These are phyloP conservation scores for Sugiyamaella grinbergsii DNA, from an alignment of 1,139 yeast genomes.

Conservation along the genomic window DNA sequence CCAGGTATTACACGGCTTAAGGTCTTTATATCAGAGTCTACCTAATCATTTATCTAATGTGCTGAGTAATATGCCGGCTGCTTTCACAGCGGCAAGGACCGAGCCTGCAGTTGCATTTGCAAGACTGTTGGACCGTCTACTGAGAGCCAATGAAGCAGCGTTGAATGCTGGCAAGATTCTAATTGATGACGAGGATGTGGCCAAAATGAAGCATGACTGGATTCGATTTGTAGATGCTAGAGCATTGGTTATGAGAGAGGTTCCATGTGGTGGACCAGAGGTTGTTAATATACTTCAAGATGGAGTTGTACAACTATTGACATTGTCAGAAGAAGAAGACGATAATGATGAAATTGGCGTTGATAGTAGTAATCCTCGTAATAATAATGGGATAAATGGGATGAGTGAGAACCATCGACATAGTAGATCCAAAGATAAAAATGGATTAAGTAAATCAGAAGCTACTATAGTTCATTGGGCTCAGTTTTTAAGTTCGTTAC, in stretches of 20 bases:
- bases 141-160: constrained; percentile 63
- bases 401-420: constrained; percentile 24
- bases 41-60: constrained; percentile 35
- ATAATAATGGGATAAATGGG: constrained; percentile 23
- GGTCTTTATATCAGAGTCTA: constrained; percentile 39
- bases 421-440: constrained; percentile 9
- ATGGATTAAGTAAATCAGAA: constrained; percentile 30
- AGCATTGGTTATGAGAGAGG: constrained; percentile 55
- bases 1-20: constrained; percentile 49
- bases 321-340: constrained; percentile 2
- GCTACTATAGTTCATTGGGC: constrained; percentile 46
- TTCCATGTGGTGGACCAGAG: constrained; percentile 52
- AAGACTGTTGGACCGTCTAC: constrained; percentile 56
- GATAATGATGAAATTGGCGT: constrained; percentile 4
- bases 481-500: constrained; percentile 48
- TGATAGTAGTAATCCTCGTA: constrained; percentile 6
- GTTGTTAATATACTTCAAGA: constrained; percentile 48
- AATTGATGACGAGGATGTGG: constrained; percentile 50
- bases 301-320: constrained; percentile 47
- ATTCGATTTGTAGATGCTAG: constrained; percentile 52
- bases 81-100: constrained; percentile 55
- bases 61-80: constrained; percentile 53
- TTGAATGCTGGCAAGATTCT: constrained; percentile 56
- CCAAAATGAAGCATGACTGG: constrained; percentile 65
- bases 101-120: constrained; percentile 60